Conservation (phyloP, 305 asterid genomes). For the Salvia sclarea region DNA sequence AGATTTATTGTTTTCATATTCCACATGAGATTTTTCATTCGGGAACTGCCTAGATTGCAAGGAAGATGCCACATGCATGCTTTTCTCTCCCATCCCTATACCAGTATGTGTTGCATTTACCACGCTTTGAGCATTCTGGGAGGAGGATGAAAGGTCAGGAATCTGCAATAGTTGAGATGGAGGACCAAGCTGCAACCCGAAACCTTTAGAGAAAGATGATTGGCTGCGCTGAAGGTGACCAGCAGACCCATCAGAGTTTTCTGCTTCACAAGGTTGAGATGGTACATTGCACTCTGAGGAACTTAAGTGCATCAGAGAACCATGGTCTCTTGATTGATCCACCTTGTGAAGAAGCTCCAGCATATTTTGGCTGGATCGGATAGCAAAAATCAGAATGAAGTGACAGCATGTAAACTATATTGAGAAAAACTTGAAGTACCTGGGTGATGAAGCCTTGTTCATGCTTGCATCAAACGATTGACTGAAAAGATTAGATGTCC, state of each 20-base stretch:
- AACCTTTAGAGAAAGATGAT: conserved; percentile 69
- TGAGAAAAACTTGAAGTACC: not conserved
- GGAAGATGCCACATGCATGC: conserved; percentile 44
- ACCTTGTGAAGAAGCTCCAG: conserved; percentile 87
- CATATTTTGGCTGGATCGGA: conserved; percentile 72
- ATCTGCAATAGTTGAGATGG: conserved; percentile 63
- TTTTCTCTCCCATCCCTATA: conserved; percentile 47
- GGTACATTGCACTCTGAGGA: conserved; percentile 48
- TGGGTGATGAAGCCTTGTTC: conserved; percentile 3
- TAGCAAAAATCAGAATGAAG: conserved; percentile 22
- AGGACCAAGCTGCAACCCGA: conserved; percentile 91
- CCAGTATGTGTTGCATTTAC: conserved; percentile 42
- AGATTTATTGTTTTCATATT: conserved; percentile 42
- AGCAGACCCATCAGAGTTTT: conserved; percentile 51
- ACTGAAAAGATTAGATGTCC: conserved; percentile 42
- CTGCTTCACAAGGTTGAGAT: conserved; percentile 53
- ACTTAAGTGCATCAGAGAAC: conserved; percentile 40
- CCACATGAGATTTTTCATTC: conserved; percentile 43
- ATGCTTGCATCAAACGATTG: conserved; percentile 45
- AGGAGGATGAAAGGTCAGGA: conserved; percentile 48
- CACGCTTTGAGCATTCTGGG: conserved; percentile 46
- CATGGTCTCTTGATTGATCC: conserved; percentile 62
- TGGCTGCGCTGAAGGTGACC: conserved; percentile 46
- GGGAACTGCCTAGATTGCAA: conserved; percentile 48
- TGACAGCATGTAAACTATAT: not conserved